Conservation (phyloP, 305 asterid genomes). For the Striga hermonthica region DNA sequence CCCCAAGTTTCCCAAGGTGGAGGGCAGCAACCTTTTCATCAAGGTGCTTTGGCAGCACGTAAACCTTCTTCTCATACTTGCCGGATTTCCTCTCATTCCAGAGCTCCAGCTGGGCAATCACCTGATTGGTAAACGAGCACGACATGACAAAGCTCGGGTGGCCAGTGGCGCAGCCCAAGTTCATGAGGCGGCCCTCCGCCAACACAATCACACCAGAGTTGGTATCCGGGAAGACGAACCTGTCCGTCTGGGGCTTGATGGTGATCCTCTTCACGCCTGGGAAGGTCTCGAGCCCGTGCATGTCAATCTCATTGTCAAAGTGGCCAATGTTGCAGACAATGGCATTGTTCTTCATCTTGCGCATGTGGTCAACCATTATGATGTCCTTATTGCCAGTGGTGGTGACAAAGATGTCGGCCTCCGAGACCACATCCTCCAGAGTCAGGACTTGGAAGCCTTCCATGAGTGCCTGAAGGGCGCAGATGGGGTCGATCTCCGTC, state of each 20-base stretch:
- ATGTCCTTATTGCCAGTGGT: conserved; percentile 81
- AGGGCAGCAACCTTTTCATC: conserved; percentile 77
- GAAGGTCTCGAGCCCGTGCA: conserved; percentile 71
- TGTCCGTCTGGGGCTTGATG: conserved; percentile 68
- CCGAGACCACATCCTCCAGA: conserved; percentile 51
- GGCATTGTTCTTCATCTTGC: conserved; percentile 76
- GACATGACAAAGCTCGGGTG: conserved; percentile 84
- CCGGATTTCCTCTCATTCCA: conserved; percentile 64
- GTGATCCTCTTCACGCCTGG: conserved; percentile 69
- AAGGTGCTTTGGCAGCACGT: conserved; percentile 64
- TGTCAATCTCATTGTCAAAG: conserved; percentile 72
- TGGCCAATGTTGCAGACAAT: conserved; percentile 83
- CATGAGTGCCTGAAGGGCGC: conserved; percentile 85
- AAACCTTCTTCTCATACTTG: conserved; percentile 71
- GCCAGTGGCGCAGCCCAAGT: conserved; percentile 74
- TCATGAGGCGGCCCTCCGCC: conserved; percentile 77
- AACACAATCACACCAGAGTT: conserved; percentile 48
- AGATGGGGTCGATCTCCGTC: conserved; percentile 75
- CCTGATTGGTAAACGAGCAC: conserved; percentile 73
- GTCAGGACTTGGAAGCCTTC: conserved; percentile 71
- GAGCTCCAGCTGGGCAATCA: conserved; percentile 69
- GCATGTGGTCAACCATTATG: conserved; percentile 67
- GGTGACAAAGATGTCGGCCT: conserved; percentile 73
- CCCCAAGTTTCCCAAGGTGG: conserved; percentile 64
- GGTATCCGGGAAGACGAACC: conserved; percentile 75